Base-by-base conservation (phyloP, 805 yeast genomes). In the Monosporozyma servazzii region DNA sequence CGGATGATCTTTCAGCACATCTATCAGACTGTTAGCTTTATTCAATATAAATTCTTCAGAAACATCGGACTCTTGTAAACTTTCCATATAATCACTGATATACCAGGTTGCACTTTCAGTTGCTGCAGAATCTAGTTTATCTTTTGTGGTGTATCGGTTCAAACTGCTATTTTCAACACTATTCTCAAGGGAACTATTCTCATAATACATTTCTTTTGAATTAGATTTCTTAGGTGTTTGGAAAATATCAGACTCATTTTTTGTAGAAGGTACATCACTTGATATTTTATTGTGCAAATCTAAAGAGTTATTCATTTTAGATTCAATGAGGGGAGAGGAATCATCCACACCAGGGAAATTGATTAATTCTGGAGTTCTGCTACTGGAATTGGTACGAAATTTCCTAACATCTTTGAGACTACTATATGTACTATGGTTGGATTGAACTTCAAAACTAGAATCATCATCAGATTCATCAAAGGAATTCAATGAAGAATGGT, bases 1-100 rank as follows among this genome's bases (percentile, higher is more conserved):
- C 0, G 90, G 86, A 59, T 82, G 71, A 45, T 75, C 71, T 42
- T 72, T 75, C 8, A 88, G 66, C 6, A 88, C 58, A 1, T 69
- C 61, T 0, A 84, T 83, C 39, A 88, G 70, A 42, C 79, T 84
- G 62, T 88, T 87, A 1, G 91, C 81, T 53, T 77, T 79, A 8
- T 76, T 67, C 5, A 87, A 46, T 7, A 67, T 55, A 43, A 59
- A 61, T 9, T 60, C 64, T 10, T 56, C 52, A 5, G 65, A 55
- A 1, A 55, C 42, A 13, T 60, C 57, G 1, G 56, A 51, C 48
- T 66, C 70, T 49, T 66, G 67, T 30, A 68, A 53, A 53, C 65
- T 59, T 51, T 68, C 69, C 58, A 68, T 57, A 49, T 58, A 66
- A 41, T 65, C 69, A 49, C 69, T 65, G 1, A 68, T 61, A 11